phyloP scores from a whole-genome alignment of 2,329 filamentous ascomycete genomes.

The Penicillium occitanis region DNA sequence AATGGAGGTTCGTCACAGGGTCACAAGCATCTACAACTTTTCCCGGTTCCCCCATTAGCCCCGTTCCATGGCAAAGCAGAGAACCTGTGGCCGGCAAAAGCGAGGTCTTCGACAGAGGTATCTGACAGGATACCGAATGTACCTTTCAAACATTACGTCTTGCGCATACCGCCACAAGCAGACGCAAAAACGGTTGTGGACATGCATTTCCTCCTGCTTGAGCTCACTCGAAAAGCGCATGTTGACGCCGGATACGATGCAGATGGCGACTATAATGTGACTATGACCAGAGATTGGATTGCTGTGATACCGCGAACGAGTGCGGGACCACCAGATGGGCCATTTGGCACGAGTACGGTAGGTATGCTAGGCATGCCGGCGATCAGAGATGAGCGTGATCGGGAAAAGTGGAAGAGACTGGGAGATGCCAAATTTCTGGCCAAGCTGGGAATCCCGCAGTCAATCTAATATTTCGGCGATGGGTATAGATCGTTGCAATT shows the following conservation, averaged over 20 bases:
- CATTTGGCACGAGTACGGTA: slow-evolving; percentile 27
- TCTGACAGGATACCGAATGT: slow-evolving; percentile 24
- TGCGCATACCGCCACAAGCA: slow-evolving; percentile 25
- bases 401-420: slow-evolving; percentile 25
- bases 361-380: slow-evolving; percentile 30
- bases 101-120: slow-evolving; percentile 25
- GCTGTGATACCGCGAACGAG: slow-evolving; percentile 26
- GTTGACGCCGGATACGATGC: slow-evolving; percentile 21
- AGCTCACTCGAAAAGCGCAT: slow-evolving; percentile 24
- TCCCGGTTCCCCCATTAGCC: slow-evolving; percentile 34
- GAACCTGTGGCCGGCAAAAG: slow-evolving; percentile 25
- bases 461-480: neutral
- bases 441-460: slow-evolving; percentile 25
- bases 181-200: slow-evolving; percentile 20
- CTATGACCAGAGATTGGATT: slow-evolving; percentile 32
- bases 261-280: slow-evolving; percentile 30
- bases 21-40: slow-evolving; percentile 49
- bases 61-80: slow-evolving; percentile 20
- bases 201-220: slow-evolving; percentile 26
- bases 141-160: slow-evolving; percentile 31
- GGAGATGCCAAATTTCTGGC: slow-evolving; percentile 25
- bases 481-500: neutral
- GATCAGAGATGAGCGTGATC: slow-evolving; percentile 25
- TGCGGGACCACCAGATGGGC: slow-evolving; percentile 21
- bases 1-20: slow-evolving; percentile 46